phyloP scores from a whole-genome alignment of 106 monocot species.

The Dendrobium nobile region DNA sequence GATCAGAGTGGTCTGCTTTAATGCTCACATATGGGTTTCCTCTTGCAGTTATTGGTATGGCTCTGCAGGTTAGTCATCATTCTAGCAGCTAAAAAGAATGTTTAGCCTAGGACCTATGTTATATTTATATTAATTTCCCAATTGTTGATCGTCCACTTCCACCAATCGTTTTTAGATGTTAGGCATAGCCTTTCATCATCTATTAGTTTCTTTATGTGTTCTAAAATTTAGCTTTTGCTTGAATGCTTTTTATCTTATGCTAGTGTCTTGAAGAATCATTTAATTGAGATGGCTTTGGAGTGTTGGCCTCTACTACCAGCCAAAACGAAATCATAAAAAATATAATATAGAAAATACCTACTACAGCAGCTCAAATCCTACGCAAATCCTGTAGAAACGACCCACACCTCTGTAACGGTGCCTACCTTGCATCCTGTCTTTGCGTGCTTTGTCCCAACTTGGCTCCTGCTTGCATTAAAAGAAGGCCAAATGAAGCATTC shows the following conservation, averaged over 20 bases:
- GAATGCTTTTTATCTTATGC: not conserved
- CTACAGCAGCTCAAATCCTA: too few relatives aligned
- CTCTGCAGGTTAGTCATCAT: slow-evolving; percentile 59
- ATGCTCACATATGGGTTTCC: slow-evolving; percentile 99
- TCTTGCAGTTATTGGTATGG: slow-evolving; percentile 97
- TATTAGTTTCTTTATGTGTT: not conserved
- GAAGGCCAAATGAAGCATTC: too few relatives aligned
- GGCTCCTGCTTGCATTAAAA: too few relatives aligned
- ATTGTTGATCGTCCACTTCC: too few relatives aligned
- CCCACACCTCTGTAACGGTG: too few relatives aligned
- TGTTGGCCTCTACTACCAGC: too few relatives aligned
- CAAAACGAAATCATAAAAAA: too few relatives aligned
- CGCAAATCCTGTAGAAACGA: too few relatives aligned
- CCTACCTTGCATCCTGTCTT: too few relatives aligned
- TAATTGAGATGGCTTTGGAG: not conserved
- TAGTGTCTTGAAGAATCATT: not conserved
- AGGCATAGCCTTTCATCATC: not conserved
- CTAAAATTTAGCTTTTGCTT: not conserved
- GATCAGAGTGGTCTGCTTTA: slow-evolving; percentile 97
- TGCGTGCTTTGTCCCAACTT: too few relatives aligned
- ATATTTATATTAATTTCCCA: not conserved
- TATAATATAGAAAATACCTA: too few relatives aligned
- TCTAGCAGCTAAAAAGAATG: not conserved
- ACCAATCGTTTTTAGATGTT: not conserved
- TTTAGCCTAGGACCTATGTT: not conserved